These are phyloP conservation scores for Coriaria nepalensis DNA, from an alignment of 306 rosid species.

Conservation along the genomic window DNA sequence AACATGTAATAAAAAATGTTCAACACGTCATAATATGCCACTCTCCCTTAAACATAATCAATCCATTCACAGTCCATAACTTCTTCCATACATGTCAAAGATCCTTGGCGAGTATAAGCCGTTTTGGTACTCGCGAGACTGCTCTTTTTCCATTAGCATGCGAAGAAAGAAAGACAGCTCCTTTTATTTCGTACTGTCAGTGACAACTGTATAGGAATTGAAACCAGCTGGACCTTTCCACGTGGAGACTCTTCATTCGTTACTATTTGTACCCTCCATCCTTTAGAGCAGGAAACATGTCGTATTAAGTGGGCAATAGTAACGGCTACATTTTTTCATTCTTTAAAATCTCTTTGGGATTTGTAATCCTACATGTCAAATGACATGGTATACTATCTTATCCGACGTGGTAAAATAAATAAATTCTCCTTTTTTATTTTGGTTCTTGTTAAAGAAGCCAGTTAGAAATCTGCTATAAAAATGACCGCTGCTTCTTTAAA, in stretches of 20 bases:
- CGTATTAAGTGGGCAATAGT: constrained; percentile 11
- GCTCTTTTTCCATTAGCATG: no score
- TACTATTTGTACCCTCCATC: not conserved
- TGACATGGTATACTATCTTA: constrained; percentile 14
- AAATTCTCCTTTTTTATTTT: not conserved
- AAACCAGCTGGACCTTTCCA: constrained; percentile 34
- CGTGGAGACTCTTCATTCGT: not conserved
- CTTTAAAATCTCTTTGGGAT: constrained; percentile 13
- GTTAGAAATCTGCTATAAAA: constrained; percentile 28
- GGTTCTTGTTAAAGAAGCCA: constrained; percentile 38
- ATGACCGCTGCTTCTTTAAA: not conserved
- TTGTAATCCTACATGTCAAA: constrained; percentile 26
- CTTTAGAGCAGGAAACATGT: not conserved
- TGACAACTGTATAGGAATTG: constrained; percentile 42
- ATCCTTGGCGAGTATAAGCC: no score
- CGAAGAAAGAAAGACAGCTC: no score
- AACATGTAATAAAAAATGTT: not conserved
- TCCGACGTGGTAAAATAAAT: constrained; percentile 25
- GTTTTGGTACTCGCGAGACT: no score
- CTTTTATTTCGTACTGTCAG: constrained; percentile 2
- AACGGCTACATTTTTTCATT: constrained; percentile 10
- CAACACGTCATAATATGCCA: not conserved
- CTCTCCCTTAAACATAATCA: no score
- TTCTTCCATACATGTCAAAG: no score
- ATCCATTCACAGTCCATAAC: no score